phyloP scores from a whole-genome alignment of 2,329 filamentous ascomycete species.

The Xylaria sp. region DNA sequence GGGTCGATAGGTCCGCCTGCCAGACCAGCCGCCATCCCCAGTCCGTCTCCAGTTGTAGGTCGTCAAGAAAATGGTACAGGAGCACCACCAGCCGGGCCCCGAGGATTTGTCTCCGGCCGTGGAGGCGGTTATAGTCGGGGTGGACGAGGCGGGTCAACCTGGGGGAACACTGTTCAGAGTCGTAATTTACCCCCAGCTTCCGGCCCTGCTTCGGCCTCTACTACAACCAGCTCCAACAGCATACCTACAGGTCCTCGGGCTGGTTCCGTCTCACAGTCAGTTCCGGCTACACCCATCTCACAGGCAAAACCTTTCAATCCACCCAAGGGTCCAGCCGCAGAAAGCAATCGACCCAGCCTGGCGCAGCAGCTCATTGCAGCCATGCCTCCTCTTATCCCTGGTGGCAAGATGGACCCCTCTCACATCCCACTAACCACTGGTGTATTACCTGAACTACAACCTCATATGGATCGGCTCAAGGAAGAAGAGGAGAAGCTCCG shows the following conservation, averaged over 20 bases:
- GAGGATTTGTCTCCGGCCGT: constrained; percentile 62
- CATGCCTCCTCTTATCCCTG: constrained; percentile 62
- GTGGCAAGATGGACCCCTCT: constrained; percentile 63
- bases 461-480: constrained; percentile 63
- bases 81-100: constrained; percentile 63
- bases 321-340: constrained; percentile 62
- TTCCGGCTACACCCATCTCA: constrained; percentile 52
- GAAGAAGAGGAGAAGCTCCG: constrained; percentile 68
- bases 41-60: constrained; percentile 36
- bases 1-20: constrained; percentile 47
- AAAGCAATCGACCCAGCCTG: constrained; percentile 53
- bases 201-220: constrained; percentile 52
- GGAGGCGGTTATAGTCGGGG: constrained; percentile 57
- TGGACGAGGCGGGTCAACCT: constrained; percentile 56
- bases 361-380: constrained; percentile 63
- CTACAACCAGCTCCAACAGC: constrained; percentile 44
- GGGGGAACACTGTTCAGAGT: constrained; percentile 50
- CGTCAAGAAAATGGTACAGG: constrained; percentile 53
- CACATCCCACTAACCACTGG: constrained; percentile 57
- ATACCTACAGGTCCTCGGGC: constrained; percentile 48
- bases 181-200: constrained; percentile 44
- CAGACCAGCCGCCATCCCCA: constrained; percentile 44
- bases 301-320: constrained; percentile 64
- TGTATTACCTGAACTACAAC: constrained; percentile 63
- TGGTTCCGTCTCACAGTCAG: constrained; percentile 47